Evolutionary conservation across 352 stramenopile species (phyloP).

Genomic region (Phytophthora lateralis): DNA sequence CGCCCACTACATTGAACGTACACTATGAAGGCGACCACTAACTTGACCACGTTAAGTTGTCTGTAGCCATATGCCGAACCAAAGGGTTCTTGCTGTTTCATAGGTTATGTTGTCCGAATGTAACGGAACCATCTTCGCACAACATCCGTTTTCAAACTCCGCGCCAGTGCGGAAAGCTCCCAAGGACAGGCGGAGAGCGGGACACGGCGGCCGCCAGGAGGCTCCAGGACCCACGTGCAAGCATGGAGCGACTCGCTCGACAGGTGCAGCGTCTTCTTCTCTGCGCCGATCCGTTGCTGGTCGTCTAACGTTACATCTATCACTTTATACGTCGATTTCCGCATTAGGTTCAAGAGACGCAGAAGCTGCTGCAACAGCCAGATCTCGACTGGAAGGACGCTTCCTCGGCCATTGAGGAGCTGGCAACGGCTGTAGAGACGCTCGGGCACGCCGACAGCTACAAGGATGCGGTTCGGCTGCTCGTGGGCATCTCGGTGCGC

Average conservation of each 20-base stretch:
- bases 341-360: slow-evolving; percentile 45
- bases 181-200: slow-evolving; percentile 15
- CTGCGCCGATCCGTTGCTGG: slow-evolving; percentile 15
- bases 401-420: slow-evolving; percentile 44
- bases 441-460: slow-evolving; percentile 28
- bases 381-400: slow-evolving; percentile 51
- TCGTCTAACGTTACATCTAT: slow-evolving; percentile 18
- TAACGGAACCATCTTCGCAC: neutral
- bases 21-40: slow-evolving; percentile 8
- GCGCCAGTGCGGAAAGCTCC: slow-evolving; percentile 8
- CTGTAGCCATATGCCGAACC: slow-evolving; percentile 15
- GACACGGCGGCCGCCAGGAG: slow-evolving; percentile 13
- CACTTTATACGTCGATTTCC: slow-evolving; percentile 7
- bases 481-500: slow-evolving; percentile 55
- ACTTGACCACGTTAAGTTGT: slow-evolving; percentile 14
- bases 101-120: slow-evolving; percentile 16
- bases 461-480: slow-evolving; percentile 40
- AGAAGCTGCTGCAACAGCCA: slow-evolving; percentile 34
- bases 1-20: neutral
- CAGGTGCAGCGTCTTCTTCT: slow-evolving; percentile 21
- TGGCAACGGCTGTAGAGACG: slow-evolving; percentile 54
- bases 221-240: slow-evolving; percentile 3
- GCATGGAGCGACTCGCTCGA: slow-evolving; percentile 32
- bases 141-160: slow-evolving; percentile 13
- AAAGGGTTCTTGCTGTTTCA: slow-evolving; percentile 16